Base-by-base conservation (phyloP, 2,329 filamentous ascomycete genomes). In the Penicillium sp. region DNA sequence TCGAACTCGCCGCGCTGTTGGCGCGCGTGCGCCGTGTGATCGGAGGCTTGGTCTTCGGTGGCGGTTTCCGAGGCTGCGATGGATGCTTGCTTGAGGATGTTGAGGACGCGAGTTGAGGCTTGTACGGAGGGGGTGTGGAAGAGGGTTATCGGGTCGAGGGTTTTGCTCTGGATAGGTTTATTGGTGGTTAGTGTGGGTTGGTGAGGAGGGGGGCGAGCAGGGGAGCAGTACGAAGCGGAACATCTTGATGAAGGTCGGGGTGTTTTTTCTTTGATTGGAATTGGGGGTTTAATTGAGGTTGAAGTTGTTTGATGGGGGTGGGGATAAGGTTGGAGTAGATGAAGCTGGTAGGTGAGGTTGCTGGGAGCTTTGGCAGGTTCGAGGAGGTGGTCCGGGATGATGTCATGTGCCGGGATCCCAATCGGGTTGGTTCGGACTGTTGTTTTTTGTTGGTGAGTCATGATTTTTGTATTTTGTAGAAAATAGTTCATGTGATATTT, bases 71-170 rank as follows among this genome's bases (percentile, higher is more conserved):
- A 77, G 13, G 91, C 87, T 52, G 86, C 87, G 52, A 89, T 88
- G 28, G 91, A 90, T 35, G 87, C 85, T 79, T 94, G 88, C 81
- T 95, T 96, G 62, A 98, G 86, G 56, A 96, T 80, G 45, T 86
- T 89, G 63, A 89, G 86, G 35, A 90, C 89, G 62, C 89, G 87
- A 54, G 86, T 82, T 3, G 93, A 97, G 65, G 89, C 84, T 25
- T 89, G 85, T 57, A 86, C 85, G 70, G 83, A 85, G 60, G 94
- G 86, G 78, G 91, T 91, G 85, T 97, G 93, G 84, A 98, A 99
- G 82, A 99, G 89, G 63, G 94, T 98, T 75, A 98, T 87, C 68
- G 96, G 91, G 82, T 98, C 93, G 78, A 91, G 85, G 68, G 89
- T 85, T 83, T 92, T 93, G 79, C 84, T 86, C 90, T 93, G 72